Evolutionary conservation across 805 yeast species (phyloP).

Genomic region (Spathaspora hagerdaliae): DNA sequence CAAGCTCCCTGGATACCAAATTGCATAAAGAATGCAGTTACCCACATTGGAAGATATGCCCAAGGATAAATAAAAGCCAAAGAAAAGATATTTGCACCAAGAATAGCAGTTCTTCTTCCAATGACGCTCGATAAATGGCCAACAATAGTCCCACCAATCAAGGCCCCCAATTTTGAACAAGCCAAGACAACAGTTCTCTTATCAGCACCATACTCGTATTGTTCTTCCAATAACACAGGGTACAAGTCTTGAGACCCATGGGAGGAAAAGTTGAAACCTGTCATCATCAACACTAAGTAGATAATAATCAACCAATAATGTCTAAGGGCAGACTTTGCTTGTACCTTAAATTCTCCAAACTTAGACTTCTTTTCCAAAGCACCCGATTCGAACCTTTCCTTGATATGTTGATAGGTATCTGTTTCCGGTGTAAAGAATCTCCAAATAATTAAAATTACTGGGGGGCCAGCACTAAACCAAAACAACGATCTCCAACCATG

Average conservation of each 20-base stretch:
- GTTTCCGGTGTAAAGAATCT: constrained; percentile 59
- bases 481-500: constrained; percentile 2
- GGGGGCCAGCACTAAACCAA: constrained; percentile 58
- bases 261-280: constrained; percentile 67
- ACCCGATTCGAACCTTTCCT: neutral
- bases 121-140: constrained; percentile 53
- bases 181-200: constrained; percentile 55
- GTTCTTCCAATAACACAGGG: constrained; percentile 57
- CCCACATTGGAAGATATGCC: constrained; percentile 31
- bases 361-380: constrained; percentile 8
- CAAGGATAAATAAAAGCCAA: constrained; percentile 63
- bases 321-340: constrained; percentile 11
- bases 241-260: constrained; percentile 75
- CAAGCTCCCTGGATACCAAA: constrained; percentile 68
- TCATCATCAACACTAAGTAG: constrained; percentile 42
- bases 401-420: constrained; percentile 37
- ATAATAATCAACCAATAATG: constrained; percentile 27
- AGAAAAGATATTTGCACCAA: constrained; percentile 46
- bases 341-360: constrained; percentile 2
- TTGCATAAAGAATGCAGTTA: constrained; percentile 48
- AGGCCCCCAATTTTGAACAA: constrained; percentile 66
- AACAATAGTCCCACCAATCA: constrained; percentile 58
- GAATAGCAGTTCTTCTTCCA: constrained; percentile 58
- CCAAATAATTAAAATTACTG: constrained; percentile 55
- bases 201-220: constrained; percentile 43